Conservation (phyloP, 176 grass and related monocot genomes). For the Pontederia crassipes region DNA sequence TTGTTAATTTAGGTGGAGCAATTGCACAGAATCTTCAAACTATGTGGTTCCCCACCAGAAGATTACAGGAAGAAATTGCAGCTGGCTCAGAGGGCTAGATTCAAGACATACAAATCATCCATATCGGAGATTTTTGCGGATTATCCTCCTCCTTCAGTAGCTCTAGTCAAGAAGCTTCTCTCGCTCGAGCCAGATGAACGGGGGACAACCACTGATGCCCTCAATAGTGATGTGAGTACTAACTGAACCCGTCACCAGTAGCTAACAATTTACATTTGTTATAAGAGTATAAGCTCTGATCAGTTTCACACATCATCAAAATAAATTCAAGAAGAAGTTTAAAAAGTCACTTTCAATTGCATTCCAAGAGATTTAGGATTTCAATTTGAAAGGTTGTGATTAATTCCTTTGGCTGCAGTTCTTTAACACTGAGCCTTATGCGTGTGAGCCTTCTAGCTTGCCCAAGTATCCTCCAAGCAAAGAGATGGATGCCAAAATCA, state of each 20-base stretch:
- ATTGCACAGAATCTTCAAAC: constrained; percentile 90
- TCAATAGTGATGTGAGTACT: constrained; percentile 81
- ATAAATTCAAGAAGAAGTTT: background rate
- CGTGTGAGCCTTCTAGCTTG: constrained; percentile 82
- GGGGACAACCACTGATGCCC: constrained; percentile 76
- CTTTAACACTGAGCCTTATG: constrained; percentile 84
- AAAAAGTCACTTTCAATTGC: too few relatives aligned
- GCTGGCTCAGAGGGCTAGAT: constrained; percentile 39
- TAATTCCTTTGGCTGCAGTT: constrained; percentile 36
- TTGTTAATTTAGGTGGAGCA: constrained; percentile 73
- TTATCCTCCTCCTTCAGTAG: constrained; percentile 38
- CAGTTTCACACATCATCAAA: too few relatives aligned
- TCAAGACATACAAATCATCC: constrained; percentile 52
- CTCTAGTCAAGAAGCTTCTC: constrained; percentile 77
- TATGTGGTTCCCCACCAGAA: constrained; percentile 78
- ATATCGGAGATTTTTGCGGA: constrained; percentile 67
- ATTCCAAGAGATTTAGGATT: background rate
- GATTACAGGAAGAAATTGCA: constrained; percentile 74
- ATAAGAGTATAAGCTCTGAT: background rate
- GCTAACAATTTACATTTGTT: background rate
- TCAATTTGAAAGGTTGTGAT: background rate
- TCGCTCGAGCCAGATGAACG: constrained; percentile 69
- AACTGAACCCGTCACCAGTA: background rate
- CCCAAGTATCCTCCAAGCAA: constrained; percentile 75
- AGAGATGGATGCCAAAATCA: constrained; percentile 76